Conservation (phyloP, 176 grass and related monocot species). For the Areca catechu region DNA sequence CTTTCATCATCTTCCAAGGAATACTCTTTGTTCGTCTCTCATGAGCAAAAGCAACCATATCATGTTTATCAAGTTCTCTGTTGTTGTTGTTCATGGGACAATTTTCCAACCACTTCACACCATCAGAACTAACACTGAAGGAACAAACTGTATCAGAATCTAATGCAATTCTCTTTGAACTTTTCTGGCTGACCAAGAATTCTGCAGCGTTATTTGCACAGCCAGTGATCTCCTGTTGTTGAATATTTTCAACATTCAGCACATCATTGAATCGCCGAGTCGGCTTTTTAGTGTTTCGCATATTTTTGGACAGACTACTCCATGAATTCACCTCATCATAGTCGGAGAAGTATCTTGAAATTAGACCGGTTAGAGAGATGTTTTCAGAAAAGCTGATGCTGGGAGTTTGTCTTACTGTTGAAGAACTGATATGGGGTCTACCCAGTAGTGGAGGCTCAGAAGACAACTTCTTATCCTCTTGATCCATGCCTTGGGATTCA, state of each 20-base stretch:
- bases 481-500: neutral
- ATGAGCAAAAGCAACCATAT: too few relatives aligned
- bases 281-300: neutral
- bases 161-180: neutral
- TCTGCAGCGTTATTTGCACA: neutral
- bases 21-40: too few relatives aligned
- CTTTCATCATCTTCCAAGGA: too few relatives aligned
- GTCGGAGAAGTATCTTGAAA: slow-evolving; percentile 11
- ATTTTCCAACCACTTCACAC: neutral
- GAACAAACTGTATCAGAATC: slow-evolving; percentile 10
- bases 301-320: neutral
- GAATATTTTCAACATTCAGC: neutral
- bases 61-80: neutral
- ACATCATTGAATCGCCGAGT: neutral
- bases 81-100: neutral
- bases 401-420: neutral
- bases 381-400: neutral
- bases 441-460: neutral
- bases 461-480: neutral
- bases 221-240: neutral
- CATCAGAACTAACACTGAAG: neutral
- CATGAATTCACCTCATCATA: neutral
- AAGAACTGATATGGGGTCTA: neutral
- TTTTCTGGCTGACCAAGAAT: neutral
- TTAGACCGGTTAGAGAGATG: slow-evolving; percentile 10